Base-by-base conservation (phyloP, 2,329 filamentous ascomycete species). In the Ophiocordyceps polyrhachis-furcata region DNA sequence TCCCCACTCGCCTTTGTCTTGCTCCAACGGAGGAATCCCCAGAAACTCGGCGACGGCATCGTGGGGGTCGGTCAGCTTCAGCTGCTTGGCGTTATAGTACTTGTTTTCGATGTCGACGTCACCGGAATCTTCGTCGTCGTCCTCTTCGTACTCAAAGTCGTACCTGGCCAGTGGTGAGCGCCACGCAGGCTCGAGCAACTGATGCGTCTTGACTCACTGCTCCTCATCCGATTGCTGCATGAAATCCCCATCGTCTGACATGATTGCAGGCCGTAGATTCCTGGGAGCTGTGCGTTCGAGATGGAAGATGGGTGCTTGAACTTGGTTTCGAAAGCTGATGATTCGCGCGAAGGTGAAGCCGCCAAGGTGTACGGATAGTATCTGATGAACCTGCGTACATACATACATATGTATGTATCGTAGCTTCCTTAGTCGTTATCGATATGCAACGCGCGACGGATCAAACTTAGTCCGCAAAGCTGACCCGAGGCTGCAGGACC, bases 31-130 rank as follows among this genome's bases (percentile, higher is more conserved):
- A 5, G 86, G 87, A 50, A 98, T 81, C 29, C 78, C 83, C n/a
- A 96, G 67, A 56, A 98, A 98, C 60, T 96, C 89, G 32, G 80
- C 77, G 46, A 98, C 83, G 2, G 91, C 91, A 53, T 86, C 86
- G 56, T 91, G 77, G 1, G 89, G 87, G 47, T 88, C 86, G 49
- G 81, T 80, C 40, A 71, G 70, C 69, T 96, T 98, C 59, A 93
- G 79, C 66, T 96, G 89, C 66, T 98, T 98, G 40, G 91, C 91
- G 64, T 95, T 96, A 73, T 96, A 98, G 70, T 98, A 98, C 67
- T 94, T 95, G 70, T 98, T 98, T 62, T 98, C 91, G 60, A 96
- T 93, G 53, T 89, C 87, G 55, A 95, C 83, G 60, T 95, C 86
- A 47, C 81, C 87, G 29, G 75, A 78, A 47, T 94, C 81, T 40